Conservation (phyloP, 2,329 filamentous ascomycete species). For the Xylariaceae sp. region DNA sequence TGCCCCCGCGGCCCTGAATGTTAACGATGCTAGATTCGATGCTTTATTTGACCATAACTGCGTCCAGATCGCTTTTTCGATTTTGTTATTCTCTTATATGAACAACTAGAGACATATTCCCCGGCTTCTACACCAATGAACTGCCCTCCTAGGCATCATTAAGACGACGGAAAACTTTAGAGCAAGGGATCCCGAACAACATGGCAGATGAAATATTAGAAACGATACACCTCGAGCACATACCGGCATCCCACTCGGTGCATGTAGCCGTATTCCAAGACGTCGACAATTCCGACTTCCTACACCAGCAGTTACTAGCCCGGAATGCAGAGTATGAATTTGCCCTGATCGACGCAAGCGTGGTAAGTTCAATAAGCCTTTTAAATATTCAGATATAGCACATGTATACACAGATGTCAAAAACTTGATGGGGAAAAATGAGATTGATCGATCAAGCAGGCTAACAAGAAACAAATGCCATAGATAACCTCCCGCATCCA, state of each 20-base stretch:
- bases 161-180: too few relatives aligned
- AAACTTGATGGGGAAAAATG: too few relatives aligned
- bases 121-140: background rate
- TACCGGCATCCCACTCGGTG: slow-evolving; percentile 63
- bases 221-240: slow-evolving; percentile 69
- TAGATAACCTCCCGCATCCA: slow-evolving; percentile 70
- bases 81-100: too few relatives aligned
- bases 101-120: background rate
- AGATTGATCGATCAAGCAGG: background rate
- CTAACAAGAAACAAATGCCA: background rate
- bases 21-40: too few relatives aligned
- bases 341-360: slow-evolving; percentile 82
- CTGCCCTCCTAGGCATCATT: slow-evolving; percentile 1
- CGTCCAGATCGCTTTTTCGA: too few relatives aligned
- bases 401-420: too few relatives aligned
- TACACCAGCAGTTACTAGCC: slow-evolving; percentile 79
- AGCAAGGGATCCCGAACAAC: too few relatives aligned
- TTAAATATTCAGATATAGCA: too few relatives aligned
- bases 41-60: too few relatives aligned
- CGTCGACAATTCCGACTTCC: slow-evolving; percentile 71
- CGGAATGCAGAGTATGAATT: slow-evolving; percentile 88
- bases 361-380: slow-evolving; percentile 64
- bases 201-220: too few relatives aligned
- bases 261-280: slow-evolving; percentile 72
- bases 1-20: too few relatives aligned